phyloP scores from a whole-genome alignment of 192 early-diverging fungal species.

The Podila epicladia region DNA sequence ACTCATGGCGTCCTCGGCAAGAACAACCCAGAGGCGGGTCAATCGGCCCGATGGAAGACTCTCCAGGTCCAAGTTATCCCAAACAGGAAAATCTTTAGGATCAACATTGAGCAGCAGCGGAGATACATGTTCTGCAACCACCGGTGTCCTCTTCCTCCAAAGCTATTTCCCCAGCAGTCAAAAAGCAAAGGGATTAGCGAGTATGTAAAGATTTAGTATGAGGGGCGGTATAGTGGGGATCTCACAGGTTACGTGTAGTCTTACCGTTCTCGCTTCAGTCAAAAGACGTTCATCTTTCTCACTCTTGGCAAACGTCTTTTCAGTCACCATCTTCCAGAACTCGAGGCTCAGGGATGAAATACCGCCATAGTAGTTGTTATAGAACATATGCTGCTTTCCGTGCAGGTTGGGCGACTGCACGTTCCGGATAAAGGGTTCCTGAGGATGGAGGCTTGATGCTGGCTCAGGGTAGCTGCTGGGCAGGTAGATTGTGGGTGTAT shows the following conservation, averaged over 20 bases:
- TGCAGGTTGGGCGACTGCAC: conserved; percentile 28
- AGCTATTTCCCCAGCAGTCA: conserved; percentile 20
- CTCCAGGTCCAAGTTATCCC: conserved; percentile 61
- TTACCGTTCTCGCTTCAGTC: conserved; percentile 57
- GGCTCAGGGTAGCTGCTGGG: conserved; percentile 30
- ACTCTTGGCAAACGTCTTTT: conserved; percentile 62
- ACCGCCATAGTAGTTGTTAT: conserved; percentile 38
- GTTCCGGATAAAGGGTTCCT: conserved; percentile 41
- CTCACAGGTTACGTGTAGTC: too few species aligned
- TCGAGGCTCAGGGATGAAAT: conserved; percentile 52
- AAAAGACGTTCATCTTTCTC: conserved; percentile 64
- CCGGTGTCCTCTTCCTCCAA: conserved; percentile 60
- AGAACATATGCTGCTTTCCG: conserved; percentile 25
- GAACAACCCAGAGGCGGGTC: conserved; percentile 68
- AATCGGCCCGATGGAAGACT: conserved; percentile 64
- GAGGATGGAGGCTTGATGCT: conserved; percentile 20
- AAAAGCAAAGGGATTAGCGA: background rate
- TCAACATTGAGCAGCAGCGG: conserved; percentile 27
- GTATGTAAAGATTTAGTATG: conserved; percentile 4
- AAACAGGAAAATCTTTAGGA: conserved; percentile 56
- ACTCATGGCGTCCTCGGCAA: conserved; percentile 70
- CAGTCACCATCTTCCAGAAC: conserved; percentile 63
- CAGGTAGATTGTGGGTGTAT: conserved; percentile 35
- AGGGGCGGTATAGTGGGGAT: conserved; percentile 41
- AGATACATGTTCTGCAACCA: conserved; percentile 42